These are phyloP conservation scores for Penicillium sp. DNA, from an alignment of 2,329 filamentous ascomycete species.

Conservation along the genomic window DNA sequence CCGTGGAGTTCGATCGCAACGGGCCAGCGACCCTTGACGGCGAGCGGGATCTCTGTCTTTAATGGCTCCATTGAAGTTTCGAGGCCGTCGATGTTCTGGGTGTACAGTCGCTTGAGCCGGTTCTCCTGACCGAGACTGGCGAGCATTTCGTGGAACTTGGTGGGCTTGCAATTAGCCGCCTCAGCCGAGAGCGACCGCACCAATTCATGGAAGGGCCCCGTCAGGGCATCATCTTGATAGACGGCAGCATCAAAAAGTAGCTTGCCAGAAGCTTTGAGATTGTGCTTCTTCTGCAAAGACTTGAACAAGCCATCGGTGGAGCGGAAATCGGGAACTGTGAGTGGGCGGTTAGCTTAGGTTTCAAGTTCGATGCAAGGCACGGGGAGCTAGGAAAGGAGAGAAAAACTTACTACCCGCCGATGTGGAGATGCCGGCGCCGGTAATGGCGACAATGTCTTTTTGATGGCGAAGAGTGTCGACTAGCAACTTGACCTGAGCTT, in stretches of 20 bases:
- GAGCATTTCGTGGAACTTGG: conserved; percentile 88
- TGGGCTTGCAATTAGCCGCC: conserved; percentile 76
- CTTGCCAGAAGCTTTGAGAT: conserved; percentile 89
- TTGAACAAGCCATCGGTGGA: conserved; percentile 89
- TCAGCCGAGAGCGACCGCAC: conserved; percentile 82
- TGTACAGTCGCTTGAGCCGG: conserved; percentile 85
- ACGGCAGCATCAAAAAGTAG: conserved; percentile 96
- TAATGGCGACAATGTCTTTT: conserved; percentile 95
- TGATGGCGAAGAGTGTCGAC: conserved; percentile 77
- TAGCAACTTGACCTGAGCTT: conserved; percentile 67
- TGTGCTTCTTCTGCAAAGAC: conserved; percentile 80
- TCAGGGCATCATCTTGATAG: conserved; percentile 88
- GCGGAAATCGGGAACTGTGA: conserved; percentile 86
- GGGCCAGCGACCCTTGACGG: conserved; percentile 87
- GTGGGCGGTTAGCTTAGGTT: conserved; percentile 2
- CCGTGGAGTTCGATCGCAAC: conserved; percentile 91
- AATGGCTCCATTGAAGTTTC: conserved; percentile 82
- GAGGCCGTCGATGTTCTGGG: conserved; percentile 95
- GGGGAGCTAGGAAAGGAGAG: conserved; percentile 6
- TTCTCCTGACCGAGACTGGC: conserved; percentile 86
- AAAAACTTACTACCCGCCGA: conserved; percentile 78
- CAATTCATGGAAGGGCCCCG: conserved; percentile 93
- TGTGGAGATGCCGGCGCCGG: conserved; percentile 94
- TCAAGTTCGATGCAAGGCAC: conserved; percentile 9
- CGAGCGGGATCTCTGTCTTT: conserved; percentile 77